phyloP scores from a whole-genome alignment of 2,329 filamentous ascomycete species.

The Trichoderma pleuroti region DNA sequence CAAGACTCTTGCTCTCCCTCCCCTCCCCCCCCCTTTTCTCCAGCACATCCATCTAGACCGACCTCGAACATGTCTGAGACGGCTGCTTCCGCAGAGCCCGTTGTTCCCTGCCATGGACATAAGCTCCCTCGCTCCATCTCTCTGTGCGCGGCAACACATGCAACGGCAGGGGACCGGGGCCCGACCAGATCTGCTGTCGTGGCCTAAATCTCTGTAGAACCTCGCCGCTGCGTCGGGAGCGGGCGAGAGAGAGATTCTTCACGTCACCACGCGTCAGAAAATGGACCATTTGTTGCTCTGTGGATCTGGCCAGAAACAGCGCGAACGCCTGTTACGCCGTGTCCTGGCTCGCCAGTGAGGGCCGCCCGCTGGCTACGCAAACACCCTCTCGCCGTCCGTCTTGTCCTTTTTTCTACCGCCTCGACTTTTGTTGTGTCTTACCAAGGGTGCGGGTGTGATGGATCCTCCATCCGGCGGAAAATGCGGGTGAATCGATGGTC shows the following conservation, averaged over 20 bases:
- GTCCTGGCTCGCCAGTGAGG: constrained; percentile 9
- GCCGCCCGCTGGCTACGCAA: constrained; percentile 17
- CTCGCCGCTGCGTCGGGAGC: constrained; percentile 20
- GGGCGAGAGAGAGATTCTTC: background rate
- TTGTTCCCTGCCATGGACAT: background rate
- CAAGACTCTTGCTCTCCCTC: background rate
- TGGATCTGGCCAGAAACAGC: constrained; percentile 8
- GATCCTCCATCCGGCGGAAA: background rate
- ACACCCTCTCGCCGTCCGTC: constrained; percentile 18
- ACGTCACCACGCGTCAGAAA: constrained; percentile 4
- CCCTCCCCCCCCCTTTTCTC: too few species aligned
- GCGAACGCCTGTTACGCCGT: constrained; percentile 6
- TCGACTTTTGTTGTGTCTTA: constrained; percentile 7
- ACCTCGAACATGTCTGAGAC: constrained; percentile 9
- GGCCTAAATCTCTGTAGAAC: constrained; percentile 18
- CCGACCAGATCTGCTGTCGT: constrained; percentile 20
- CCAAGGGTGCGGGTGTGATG: background rate
- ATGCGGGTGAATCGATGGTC: background rate
- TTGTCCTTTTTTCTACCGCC: constrained; percentile 15
- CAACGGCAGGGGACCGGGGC: constrained; percentile 12
- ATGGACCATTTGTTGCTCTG: background rate
- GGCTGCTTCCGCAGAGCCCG: background rate
- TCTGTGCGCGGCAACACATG: constrained; percentile 13
- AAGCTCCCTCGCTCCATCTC: constrained; percentile 16
- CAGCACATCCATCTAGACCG: background rate